These are phyloP conservation scores for Fistulinella prunicolor DNA, from an alignment of 768 basidiomycete genomes.

Conservation along the genomic window DNA sequence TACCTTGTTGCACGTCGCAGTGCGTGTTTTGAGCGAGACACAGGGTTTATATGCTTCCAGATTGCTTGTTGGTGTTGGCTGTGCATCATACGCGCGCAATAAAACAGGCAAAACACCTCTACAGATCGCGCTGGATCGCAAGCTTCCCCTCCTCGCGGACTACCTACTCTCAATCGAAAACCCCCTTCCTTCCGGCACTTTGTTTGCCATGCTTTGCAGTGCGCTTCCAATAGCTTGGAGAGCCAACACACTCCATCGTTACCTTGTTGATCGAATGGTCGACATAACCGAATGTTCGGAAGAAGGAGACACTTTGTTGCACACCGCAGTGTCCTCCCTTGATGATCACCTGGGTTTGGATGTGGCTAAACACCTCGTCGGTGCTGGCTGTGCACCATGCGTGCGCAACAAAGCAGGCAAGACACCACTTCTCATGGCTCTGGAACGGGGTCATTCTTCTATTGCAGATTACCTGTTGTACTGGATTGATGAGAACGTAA, in stretches of 20 bases:
- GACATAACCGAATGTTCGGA: background rate
- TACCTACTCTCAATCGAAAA: background rate
- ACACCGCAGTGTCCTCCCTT: background rate
- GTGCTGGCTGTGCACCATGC: background rate
- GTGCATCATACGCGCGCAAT: background rate
- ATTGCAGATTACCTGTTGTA: background rate
- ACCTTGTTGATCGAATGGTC: background rate
- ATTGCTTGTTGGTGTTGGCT: background rate
- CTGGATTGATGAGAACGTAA: no score
- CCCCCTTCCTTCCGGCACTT: background rate
- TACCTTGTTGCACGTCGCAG: background rate
- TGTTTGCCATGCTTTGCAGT: background rate
- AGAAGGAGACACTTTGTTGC: background rate
- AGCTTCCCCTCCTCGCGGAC: background rate
- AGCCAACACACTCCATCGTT: background rate
- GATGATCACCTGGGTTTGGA: background rate
- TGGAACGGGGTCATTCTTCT: background rate
- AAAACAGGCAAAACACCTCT: background rate
- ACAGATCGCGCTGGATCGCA: conserved; percentile 1
- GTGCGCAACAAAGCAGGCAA: no score
- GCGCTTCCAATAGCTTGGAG: background rate
- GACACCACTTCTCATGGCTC: background rate
- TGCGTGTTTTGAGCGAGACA: background rate
- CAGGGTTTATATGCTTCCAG: background rate
- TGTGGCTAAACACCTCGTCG: background rate